Conservation (phyloP, 2,329 filamentous ascomycete species). For the Trichoderma sp. region DNA sequence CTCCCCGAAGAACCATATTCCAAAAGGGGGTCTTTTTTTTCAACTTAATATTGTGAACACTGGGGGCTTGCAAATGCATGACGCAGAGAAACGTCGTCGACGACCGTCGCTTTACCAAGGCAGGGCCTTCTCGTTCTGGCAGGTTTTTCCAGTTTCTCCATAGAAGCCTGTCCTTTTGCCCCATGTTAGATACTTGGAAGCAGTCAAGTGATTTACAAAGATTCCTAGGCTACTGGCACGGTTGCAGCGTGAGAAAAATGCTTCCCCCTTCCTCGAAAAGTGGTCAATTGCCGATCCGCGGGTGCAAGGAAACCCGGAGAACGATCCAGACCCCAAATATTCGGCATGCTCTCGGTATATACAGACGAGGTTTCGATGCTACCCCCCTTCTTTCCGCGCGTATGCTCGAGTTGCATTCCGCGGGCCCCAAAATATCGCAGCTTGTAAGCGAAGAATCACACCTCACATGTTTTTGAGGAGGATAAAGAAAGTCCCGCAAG, state of each 20-base stretch:
- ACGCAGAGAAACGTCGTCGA: background rate
- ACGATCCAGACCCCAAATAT: background rate
- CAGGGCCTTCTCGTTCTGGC: background rate
- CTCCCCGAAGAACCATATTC: background rate
- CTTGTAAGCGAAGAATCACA: slow-evolving; percentile 1
- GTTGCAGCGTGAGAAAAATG: background rate
- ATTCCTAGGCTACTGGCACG: background rate
- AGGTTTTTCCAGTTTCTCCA: background rate
- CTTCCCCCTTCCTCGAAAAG: background rate
- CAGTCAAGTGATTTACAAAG: background rate
- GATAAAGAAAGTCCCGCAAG: background rate
- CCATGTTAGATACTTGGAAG: background rate
- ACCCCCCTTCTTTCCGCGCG: background rate
- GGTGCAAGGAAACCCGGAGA: background rate
- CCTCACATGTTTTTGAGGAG: background rate
- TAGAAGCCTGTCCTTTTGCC: background rate
- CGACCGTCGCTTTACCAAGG: slow-evolving; percentile 5
- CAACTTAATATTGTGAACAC: background rate
- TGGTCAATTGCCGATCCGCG: slow-evolving; percentile 12
- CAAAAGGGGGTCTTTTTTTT: background rate
- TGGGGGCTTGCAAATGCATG: background rate
- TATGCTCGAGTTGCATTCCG: slow-evolving; percentile 23
- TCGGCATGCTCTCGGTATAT: background rate
- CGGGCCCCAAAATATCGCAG: slow-evolving; percentile 1
- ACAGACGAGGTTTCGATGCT: background rate